Percentiles rank a stretch among this genome's conserved stretches.
Conservation (phyloP, 176 grass and related monocot species). For the Oryza glaberrima region DNA sequence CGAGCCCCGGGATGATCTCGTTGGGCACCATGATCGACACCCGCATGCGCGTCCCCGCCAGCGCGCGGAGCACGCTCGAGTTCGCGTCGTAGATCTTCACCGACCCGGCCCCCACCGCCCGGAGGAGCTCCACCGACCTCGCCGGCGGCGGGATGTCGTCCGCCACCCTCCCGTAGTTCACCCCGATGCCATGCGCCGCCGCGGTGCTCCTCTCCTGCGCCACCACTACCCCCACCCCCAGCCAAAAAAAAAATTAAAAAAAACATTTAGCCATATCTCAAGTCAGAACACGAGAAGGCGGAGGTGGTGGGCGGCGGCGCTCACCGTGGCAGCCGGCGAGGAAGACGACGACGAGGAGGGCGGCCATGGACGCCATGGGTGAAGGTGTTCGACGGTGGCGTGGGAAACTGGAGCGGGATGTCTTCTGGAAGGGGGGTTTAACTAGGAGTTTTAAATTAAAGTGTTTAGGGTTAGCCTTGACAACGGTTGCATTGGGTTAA, state of each 20-base stretch:
- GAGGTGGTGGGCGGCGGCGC: background rate
- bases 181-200: constrained; percentile 53
- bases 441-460: constrained; percentile 22
- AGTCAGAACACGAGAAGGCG: background rate
- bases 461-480: constrained; percentile 20
- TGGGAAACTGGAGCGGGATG: background rate
- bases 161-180: constrained; percentile 86
- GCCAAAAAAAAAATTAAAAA: background rate
- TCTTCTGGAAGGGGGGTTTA: background rate
- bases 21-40: constrained; percentile 98
- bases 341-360: constrained; percentile 10
- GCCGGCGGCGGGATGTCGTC: constrained; percentile 65
- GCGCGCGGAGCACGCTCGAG: constrained; percentile 63
- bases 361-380: constrained; percentile 15
- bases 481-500: constrained; percentile 17
- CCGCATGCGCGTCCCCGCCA: constrained; percentile 53
- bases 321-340: constrained; percentile 29
- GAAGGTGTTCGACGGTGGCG: background rate
- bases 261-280: background rate
- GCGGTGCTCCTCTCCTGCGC: constrained; percentile 37
- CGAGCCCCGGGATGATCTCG: constrained; percentile 64
- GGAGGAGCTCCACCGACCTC: constrained; percentile 63
- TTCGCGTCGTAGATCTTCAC: constrained; percentile 97
- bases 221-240: background rate
- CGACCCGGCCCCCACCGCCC: constrained; percentile 51